Evolutionary conservation across 352 stramenopile genomes (phyloP), one percentile per base, ranked within the genome.

Genomic region (Pythium graminicola): DNA sequence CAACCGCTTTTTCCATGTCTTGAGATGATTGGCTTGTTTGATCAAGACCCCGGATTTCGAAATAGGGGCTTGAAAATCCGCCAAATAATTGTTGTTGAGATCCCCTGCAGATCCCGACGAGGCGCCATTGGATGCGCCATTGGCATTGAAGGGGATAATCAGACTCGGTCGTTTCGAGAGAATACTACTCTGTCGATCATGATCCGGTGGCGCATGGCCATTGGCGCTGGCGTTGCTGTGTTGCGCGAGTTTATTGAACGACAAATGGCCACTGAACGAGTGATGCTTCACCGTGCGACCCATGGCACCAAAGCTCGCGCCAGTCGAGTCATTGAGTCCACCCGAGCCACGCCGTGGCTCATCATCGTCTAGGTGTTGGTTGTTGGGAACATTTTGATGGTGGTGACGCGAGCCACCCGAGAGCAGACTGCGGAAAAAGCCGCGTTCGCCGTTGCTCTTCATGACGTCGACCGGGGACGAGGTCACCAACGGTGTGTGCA

Each of bases 1-100:
- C 19, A 90, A 73, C 1, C 82, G 78, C 57, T 93, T 93, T 57
- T 93, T 93, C 82, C 82, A 93, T 41, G 81, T 93, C 64, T 93
- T 93, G 40, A 93, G 85, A 60, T 93, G 82, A 53, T 93, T 89
- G 2, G 80, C 81, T 63, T 93, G 82, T 41, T 93, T 93, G 54
- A 90, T 89, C 17, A 93, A 70, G 58, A 93, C 82, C 32, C 82
- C 81, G 20, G 76, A 88, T 68, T 90, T 88, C 47, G 80, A 82
- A 45, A 88, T 88, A 20, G 76, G 76, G 48, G 80, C 78, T 57
- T 90, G 80, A 54, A 90, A 90, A 65, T 89, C 79, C 33, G 83
- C 72, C 47, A 85, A 50, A 57, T 89, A 89, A 46, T 59, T 73
- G 51, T 67, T 61, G n/a, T n/a, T n/a, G n/a, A n/a, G n/a, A 6